These are phyloP conservation scores for Combretum micranthum DNA, from an alignment of 345 rosid genomes.

Conservation along the genomic window DNA sequence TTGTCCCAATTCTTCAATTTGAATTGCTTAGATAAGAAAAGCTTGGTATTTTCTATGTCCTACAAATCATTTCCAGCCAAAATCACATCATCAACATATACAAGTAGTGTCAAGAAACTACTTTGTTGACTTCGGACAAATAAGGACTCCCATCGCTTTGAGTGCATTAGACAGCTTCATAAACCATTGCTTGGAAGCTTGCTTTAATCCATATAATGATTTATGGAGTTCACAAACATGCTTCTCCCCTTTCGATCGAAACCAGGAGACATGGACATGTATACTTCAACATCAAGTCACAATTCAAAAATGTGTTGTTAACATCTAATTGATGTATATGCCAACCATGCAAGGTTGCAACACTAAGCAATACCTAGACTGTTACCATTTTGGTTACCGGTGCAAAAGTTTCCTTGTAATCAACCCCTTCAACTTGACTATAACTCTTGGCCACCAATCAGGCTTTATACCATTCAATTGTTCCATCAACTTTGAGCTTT, in stretches of 20 bases:
- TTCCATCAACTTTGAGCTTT: neutral
- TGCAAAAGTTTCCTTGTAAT: constrained; percentile 1
- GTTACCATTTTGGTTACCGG: too few species aligned
- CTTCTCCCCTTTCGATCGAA: neutral
- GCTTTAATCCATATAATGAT: constrained; percentile 5
- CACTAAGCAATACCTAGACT: neutral
- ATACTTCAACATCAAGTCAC: too few species aligned
- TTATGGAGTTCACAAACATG: constrained; percentile 2
- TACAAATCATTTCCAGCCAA: neutral
- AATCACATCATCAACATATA: constrained; percentile 7
- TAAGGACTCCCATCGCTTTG: too few species aligned
- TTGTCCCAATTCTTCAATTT: too few species aligned
- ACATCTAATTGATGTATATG: neutral
- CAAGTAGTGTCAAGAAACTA: too few species aligned
- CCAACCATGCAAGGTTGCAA: neutral
- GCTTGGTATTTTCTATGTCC: neutral
- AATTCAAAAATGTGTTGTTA: constrained; percentile 5
- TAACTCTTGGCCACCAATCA: neutral
- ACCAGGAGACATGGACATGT: neutral
- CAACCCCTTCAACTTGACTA: constrained; percentile 1
- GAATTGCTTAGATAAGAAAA: too few species aligned
- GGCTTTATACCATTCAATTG: neutral
- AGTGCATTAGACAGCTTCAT: too few species aligned
- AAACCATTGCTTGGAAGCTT: constrained; percentile 6
- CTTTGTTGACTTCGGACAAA: too few species aligned